These are phyloP conservation scores for Fusarium armeniacum DNA, from an alignment of 2,329 filamentous ascomycete genomes.

Conservation along the genomic window DNA sequence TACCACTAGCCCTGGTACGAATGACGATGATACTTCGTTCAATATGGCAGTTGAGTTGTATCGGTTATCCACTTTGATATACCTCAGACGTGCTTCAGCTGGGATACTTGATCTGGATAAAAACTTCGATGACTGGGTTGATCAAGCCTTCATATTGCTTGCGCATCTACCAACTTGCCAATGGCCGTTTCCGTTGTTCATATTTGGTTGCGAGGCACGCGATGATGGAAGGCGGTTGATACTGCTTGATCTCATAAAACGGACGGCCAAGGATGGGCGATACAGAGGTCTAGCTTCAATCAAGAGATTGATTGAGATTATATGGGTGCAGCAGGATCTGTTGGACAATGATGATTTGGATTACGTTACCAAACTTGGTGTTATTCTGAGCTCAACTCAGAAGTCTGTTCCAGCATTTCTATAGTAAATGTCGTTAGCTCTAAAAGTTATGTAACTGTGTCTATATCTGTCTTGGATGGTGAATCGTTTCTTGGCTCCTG, in stretches of 20 bases:
- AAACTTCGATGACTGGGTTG: slow-evolving; percentile 37
- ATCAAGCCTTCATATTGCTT: slow-evolving; percentile 49
- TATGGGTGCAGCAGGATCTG: slow-evolving; percentile 57
- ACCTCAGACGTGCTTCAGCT: slow-evolving; percentile 48
- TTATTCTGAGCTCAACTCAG: slow-evolving; percentile 33
- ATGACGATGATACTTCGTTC: background rate
- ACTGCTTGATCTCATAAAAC: slow-evolving; percentile 48
- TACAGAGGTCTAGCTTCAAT: slow-evolving; percentile 44
- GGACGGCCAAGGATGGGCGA: slow-evolving; percentile 34
- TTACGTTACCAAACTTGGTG: slow-evolving; percentile 24
- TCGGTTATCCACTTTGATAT: slow-evolving; percentile 50
- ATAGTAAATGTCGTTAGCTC: background rate
- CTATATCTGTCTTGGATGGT: background rate
- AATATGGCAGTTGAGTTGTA: slow-evolving; percentile 42
- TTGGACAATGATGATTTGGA: slow-evolving; percentile 4
- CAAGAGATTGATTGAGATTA: slow-evolving; percentile 45
- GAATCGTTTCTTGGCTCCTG: background rate
- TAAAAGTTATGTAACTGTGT: background rate
- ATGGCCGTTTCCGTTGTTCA: slow-evolving; percentile 44
- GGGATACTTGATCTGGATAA: slow-evolving; percentile 16
- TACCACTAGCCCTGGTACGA: accelerated
- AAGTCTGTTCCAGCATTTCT: slow-evolving; percentile 25
- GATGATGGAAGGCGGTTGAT: slow-evolving; percentile 39
- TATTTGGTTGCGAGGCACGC: slow-evolving; percentile 47
- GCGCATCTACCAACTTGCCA: slow-evolving; percentile 34